Percentiles rank a stretch among this genome's conserved stretches.
Evolutionary conservation across 1,139 yeast genomes (phyloP).

Genomic region (Candida sp.): DNA sequence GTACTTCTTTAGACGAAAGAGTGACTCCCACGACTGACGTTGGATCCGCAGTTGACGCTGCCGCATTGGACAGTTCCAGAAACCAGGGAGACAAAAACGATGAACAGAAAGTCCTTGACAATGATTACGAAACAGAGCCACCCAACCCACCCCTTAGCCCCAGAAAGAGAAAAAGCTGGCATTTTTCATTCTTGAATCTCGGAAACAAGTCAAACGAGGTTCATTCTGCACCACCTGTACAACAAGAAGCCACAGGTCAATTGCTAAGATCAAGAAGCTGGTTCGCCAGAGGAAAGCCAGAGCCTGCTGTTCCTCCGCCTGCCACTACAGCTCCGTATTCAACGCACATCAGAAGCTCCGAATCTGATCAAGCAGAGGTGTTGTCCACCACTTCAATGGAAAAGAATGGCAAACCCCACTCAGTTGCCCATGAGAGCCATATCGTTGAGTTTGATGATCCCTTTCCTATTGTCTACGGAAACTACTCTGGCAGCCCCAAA

Average conservation of each 20-base stretch:
- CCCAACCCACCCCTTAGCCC: neutral
- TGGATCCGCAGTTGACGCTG: neutral
- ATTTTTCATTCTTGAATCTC: neutral
- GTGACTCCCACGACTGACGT: neutral
- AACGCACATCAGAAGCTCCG: neutral
- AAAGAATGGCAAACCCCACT: neutral
- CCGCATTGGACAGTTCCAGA: neutral
- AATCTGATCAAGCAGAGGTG: constrained; percentile 8
- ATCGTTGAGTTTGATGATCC: constrained; percentile 9
- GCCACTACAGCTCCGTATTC: neutral
- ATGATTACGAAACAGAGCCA: neutral
- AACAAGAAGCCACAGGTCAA: neutral
- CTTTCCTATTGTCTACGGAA: constrained; percentile 12
- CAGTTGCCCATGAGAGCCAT: constrained; percentile 1
- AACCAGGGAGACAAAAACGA: neutral
- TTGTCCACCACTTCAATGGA: constrained; percentile 10
- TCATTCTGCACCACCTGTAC: neutral
- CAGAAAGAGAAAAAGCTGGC: constrained; percentile 1
- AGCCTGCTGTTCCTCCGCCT: neutral
- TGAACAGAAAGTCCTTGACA: neutral
- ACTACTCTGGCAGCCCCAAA: constrained; percentile 14
- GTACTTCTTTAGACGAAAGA: neutral
- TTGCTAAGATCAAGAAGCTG: constrained; percentile 1
- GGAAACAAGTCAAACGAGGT: neutral
- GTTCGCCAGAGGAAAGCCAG: constrained; percentile 1